phyloP scores from a whole-genome alignment of 345 rosid species.

The Euphorbia lathyris region DNA sequence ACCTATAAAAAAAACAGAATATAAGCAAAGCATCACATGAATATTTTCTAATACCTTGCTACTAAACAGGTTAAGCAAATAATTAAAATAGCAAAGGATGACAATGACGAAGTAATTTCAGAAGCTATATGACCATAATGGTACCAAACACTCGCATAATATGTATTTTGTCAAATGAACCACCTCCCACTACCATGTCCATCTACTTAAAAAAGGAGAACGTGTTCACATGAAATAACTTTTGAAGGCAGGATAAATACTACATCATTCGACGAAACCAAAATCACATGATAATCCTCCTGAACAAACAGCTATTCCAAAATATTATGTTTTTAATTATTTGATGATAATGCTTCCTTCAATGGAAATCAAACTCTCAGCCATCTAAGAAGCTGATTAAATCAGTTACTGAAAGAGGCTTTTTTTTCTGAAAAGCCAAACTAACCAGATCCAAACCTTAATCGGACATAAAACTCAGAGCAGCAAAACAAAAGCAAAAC shows the following conservation, averaged over 20 bases:
- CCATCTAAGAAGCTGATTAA: neutral
- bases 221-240: neutral
- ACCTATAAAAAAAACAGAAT: constrained; percentile 44
- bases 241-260: neutral
- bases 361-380: neutral
- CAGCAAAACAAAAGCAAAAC: neutral
- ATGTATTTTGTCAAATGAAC: neutral
- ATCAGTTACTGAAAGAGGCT: neutral
- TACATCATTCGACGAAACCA: neutral
- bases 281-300: neutral
- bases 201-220: neutral
- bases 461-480: neutral
- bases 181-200: neutral
- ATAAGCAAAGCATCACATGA: neutral
- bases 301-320: neutral
- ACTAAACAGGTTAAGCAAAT: neutral
- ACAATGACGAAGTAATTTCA: neutral
- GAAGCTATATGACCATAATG: neutral
- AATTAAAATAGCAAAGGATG: neutral
- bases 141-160: neutral
- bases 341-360: neutral
- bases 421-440: neutral
- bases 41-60: neutral
- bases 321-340: neutral
- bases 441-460: neutral